phyloP scores from a whole-genome alignment of 441 rosid genomes.

The Sinapis alba region DNA sequence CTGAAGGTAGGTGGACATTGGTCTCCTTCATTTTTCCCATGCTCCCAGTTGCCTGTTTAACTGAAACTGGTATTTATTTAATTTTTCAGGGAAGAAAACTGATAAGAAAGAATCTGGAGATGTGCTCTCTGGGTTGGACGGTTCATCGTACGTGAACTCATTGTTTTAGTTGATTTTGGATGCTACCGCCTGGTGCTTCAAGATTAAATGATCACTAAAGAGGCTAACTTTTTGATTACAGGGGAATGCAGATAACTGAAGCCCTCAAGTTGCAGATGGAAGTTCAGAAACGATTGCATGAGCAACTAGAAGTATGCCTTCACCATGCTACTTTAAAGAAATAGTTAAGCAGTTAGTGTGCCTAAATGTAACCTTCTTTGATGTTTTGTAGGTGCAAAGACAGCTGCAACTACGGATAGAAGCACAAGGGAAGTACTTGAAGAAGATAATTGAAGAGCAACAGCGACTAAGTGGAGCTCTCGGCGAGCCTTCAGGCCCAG shows the following conservation, averaged over 20 bases:
- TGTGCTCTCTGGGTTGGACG: slow-evolving; percentile 77
- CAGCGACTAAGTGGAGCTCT: slow-evolving; percentile 81
- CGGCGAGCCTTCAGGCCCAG: slow-evolving; percentile 55
- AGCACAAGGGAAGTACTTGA: slow-evolving; percentile 95
- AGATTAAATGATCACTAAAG: slow-evolving; percentile 19
- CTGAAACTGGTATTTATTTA: slow-evolving; percentile 20
- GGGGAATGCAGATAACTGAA: slow-evolving; percentile 97
- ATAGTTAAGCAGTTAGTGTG: background rate
- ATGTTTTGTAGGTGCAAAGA: slow-evolving; percentile 76
- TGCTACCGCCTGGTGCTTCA: slow-evolving; percentile 22
- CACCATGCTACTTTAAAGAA: slow-evolving; percentile 28
- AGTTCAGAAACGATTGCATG: slow-evolving; percentile 92
- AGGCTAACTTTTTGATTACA: slow-evolving; percentile 42
- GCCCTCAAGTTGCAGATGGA: slow-evolving; percentile 98
- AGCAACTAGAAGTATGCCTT: slow-evolving; percentile 87
- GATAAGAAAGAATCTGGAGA: slow-evolving; percentile 99
- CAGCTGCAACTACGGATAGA: slow-evolving; percentile 97
- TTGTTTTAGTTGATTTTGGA: slow-evolving; percentile 11
- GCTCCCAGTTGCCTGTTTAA: slow-evolving; percentile 13
- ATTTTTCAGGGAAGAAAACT: slow-evolving; percentile 67
- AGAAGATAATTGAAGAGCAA: slow-evolving; percentile 99
- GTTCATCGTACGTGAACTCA: slow-evolving; percentile 80
- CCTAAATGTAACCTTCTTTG: slow-evolving; percentile 13
- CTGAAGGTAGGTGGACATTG: slow-evolving; percentile 66
- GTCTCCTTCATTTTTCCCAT: background rate